Evolutionary conservation across 768 basidiomycete species (phyloP).

Genomic region (Boletus sensibilis): DNA sequence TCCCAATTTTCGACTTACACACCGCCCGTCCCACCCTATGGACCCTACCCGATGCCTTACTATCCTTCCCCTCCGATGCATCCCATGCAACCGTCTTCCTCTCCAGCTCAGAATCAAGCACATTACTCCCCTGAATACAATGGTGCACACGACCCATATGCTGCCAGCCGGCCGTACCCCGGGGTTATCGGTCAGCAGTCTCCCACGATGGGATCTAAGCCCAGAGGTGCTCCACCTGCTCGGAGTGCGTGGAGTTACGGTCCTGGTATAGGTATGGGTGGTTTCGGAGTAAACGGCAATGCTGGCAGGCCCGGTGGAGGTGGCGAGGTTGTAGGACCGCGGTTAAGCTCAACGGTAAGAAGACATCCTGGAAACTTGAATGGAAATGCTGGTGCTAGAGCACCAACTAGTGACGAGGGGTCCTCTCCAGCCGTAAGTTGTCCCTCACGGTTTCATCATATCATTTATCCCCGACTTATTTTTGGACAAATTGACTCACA

Average conservation of each 20-base stretch:
- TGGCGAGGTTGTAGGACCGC: constrained; percentile 60
- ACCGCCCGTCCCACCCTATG: constrained; percentile 32
- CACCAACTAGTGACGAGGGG: constrained; percentile 69
- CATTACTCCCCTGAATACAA: constrained; percentile 33
- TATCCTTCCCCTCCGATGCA: constrained; percentile 33
- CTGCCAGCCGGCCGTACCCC: constrained; percentile 24
- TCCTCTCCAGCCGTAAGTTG: constrained; percentile 72
- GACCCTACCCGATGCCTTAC: constrained; percentile 35
- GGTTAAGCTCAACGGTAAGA: constrained; percentile 52
- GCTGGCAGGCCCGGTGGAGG: constrained; percentile 27
- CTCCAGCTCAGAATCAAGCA: constrained; percentile 26
- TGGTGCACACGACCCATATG: constrained; percentile 25
- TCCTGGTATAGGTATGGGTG: constrained; percentile 55
- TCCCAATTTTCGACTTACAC: constrained; percentile 35
- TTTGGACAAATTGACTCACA: constrained; percentile 9
- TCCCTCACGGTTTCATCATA: constrained; percentile 1
- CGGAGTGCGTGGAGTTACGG: constrained; percentile 70
- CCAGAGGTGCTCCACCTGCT: constrained; percentile 39
- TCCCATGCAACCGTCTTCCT: constrained; percentile 25
- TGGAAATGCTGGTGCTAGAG: constrained; percentile 53
- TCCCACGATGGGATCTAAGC: constrained; percentile 25
- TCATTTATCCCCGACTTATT: neutral
- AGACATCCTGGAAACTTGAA: constrained; percentile 50
- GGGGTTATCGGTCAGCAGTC: constrained; percentile 34
- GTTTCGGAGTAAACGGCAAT: constrained; percentile 35